Base-by-base conservation (phyloP, 768 basidiomycete species). In the Boletales sp. region DNA sequence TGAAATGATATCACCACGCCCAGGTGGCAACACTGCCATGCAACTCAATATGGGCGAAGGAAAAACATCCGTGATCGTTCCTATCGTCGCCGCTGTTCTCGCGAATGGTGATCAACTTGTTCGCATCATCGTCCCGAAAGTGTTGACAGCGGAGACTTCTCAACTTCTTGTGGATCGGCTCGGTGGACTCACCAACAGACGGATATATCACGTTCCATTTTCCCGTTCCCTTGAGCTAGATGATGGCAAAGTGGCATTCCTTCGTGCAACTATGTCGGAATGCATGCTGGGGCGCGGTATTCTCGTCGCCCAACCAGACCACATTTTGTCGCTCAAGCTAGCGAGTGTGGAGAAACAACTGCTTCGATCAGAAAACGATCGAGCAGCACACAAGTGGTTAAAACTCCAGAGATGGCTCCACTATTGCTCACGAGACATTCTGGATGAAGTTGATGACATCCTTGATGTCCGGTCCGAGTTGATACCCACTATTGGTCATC, bases 31-130 rank as follows among this genome's bases (percentile, higher is more conserved):
- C 46, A 70, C 72, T 0, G 57, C 70, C 5, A 63, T 74, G 15
- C 79, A 81, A 50, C 71, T 81, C 12, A 78, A 79, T 46, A 80
- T 80, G 79, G 79, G 79, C 15, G 79, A 80, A 53, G 79, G 79
- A 13, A 80, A 80, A 48, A 66, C 71, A 1, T 70, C 70, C 3
- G 71, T 71, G 18, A 81, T 71, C 30, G 53, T 71, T 6, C 70
- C 70, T 1, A 59, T 70, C n/a, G 54, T 54, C 18, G 55, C 51
- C 4, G 51, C 62, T 3, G 43, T 57, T 13, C 56, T 70, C 8
- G 67, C 70, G 2, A 40, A 68, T 44, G 57, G 65, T 10, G 28
- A 54, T 28, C 60, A 54, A 28, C 36, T 71, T 0, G 62, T 71
- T 9, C 61, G 71, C 41, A 62, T 71, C 19, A 54, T 70, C 10